These are phyloP conservation scores for Penicillium sp. DNA, from an alignment of 2,329 filamentous ascomycete genomes.

Conservation along the genomic window DNA sequence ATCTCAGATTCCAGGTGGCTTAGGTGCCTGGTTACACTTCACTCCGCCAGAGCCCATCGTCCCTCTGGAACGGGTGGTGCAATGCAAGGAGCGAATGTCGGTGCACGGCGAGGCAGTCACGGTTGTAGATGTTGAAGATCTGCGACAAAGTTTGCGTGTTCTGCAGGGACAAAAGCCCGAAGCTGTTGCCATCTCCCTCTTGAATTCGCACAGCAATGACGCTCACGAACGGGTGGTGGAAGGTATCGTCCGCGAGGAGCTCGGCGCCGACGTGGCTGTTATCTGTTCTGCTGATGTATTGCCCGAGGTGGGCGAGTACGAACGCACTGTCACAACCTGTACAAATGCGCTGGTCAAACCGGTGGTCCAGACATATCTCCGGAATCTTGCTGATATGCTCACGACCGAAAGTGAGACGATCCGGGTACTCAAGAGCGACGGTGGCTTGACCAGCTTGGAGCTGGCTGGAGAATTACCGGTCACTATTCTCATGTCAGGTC, in stretches of 20 bases:
- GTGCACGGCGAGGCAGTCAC: conserved; percentile 46
- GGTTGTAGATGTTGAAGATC: conserved; percentile 42
- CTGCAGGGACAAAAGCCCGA: conserved; percentile 46
- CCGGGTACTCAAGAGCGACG: conserved; percentile 55
- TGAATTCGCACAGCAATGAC: conserved; percentile 52
- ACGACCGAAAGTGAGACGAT: conserved; percentile 47
- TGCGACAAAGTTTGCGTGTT: conserved; percentile 42
- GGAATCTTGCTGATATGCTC: conserved; percentile 44
- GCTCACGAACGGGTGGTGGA: conserved; percentile 46
- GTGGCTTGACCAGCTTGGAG: conserved; percentile 50
- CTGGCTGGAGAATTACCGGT: conserved; percentile 51
- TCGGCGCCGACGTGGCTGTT: conserved; percentile 47
- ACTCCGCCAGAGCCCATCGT: conserved; percentile 52
- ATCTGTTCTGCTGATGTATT: conserved; percentile 52
- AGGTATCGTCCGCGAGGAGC: conserved; percentile 45
- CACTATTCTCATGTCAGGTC: conserved; percentile 54
- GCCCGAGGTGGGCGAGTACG: conserved; percentile 53
- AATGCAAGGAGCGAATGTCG: conserved; percentile 49
- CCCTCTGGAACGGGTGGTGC: conserved; percentile 51
- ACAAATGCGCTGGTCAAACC: conserved; percentile 54
- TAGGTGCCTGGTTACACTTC: conserved; percentile 55
- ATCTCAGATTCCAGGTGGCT: conserved; percentile 54
- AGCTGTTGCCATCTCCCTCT: conserved; percentile 50
- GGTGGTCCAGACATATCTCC: conserved; percentile 50
- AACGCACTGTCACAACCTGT: conserved; percentile 52